A percentile compares a stretch with the other conserved stretches of the same genome.
Conservation (phyloP, 208 protist species). For the Crithidia thermophila region DNA sequence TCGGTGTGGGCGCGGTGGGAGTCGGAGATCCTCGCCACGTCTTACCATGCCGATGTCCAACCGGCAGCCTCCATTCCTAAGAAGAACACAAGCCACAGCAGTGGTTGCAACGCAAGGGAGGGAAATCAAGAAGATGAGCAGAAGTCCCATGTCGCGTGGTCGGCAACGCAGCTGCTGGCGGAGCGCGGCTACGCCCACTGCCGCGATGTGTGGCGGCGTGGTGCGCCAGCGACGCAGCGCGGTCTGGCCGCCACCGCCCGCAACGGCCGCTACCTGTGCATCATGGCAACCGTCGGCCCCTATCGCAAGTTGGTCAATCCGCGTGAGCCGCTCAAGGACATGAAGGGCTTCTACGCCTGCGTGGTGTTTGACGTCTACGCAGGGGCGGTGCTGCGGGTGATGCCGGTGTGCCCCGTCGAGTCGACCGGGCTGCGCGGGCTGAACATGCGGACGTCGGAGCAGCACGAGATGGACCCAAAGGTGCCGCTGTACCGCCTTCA, state of each 20-base stretch:
- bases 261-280: slow-evolving; percentile 77
- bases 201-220: slow-evolving; percentile 31
- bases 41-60: slow-evolving; percentile 35
- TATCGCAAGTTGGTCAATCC: slow-evolving; percentile 44
- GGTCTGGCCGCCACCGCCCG: slow-evolving; percentile 45
- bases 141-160: no score
- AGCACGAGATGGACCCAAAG: slow-evolving; percentile 37
- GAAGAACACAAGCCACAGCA: not conserved
- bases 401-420: slow-evolving; percentile 64
- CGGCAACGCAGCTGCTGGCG: slow-evolving; percentile 18
- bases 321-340: slow-evolving; percentile 43
- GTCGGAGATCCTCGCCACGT: slow-evolving; percentile 23
- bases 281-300: slow-evolving; percentile 74
- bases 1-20: slow-evolving; percentile 27
- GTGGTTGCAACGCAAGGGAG: not conserved
- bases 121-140: no score
- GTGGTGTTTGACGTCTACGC: slow-evolving; percentile 73
- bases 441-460: slow-evolving; percentile 37
- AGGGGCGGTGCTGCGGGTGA: slow-evolving; percentile 61
- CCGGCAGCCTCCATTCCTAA: no score
- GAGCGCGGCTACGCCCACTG: slow-evolving; percentile 19
- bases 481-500: slow-evolving; percentile 60
- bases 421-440: slow-evolving; percentile 33
- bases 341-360: slow-evolving; percentile 65
- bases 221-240: slow-evolving; percentile 22